A percentile compares a stretch with the other conserved stretches of the same genome.
Evolutionary conservation across 1,139 yeast genomes (phyloP).

Genomic region (Magnusiomyces clavatus): DNA sequence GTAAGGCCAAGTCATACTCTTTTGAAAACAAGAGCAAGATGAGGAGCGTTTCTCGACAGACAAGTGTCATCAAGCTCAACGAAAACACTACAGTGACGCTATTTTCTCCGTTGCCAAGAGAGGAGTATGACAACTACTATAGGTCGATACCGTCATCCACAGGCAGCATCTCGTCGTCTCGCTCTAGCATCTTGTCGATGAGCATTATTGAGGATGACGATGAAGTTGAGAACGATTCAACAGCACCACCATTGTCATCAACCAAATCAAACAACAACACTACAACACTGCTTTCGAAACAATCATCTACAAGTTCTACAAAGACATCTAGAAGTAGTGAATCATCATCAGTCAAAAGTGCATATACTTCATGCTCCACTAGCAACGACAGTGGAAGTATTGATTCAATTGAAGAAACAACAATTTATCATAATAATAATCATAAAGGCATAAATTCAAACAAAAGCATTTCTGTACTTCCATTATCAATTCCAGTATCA

Average conservation of each 20-base stretch:
- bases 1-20: constrained; percentile 13
- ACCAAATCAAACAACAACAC: background rate
- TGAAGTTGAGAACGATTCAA: background rate
- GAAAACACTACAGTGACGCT: constrained; percentile 10
- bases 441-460: too few relatives aligned
- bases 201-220: background rate
- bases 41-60: constrained; percentile 5
- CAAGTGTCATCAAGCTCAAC: constrained; percentile 10
- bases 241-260: background rate
- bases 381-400: too few relatives aligned
- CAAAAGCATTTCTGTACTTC: too few relatives aligned
- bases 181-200: too few relatives aligned
- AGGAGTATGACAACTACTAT: background rate
- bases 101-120: constrained; percentile 11
- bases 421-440: too few relatives aligned
- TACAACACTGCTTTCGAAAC: background rate
- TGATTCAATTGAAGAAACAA: too few relatives aligned
- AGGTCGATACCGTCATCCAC: background rate
- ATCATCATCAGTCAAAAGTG: too few relatives aligned
- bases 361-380: too few relatives aligned
- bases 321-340: too few relatives aligned
- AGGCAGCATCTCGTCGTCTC: too few relatives aligned
- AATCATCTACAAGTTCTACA: background rate
- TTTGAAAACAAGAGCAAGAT: constrained; percentile 6
- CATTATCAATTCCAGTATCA: too few relatives aligned